Base-by-base conservation (phyloP, 805 yeast species). In the Kuraishia cidri region DNA sequence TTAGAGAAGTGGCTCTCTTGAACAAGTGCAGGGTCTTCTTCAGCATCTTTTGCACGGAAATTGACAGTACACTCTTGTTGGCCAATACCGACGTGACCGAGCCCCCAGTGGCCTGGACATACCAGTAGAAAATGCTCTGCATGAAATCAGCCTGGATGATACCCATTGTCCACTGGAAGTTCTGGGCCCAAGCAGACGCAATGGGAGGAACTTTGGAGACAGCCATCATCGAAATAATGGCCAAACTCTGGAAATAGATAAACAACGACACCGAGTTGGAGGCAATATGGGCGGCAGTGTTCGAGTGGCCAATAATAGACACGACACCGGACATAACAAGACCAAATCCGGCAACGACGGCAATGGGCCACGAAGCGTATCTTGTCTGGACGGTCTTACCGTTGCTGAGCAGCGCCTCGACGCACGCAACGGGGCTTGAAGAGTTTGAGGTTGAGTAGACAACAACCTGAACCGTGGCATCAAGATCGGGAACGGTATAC, bases 131-230 rank as follows among this genome's bases (percentile, higher is more conserved):
- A 40, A 86, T 82, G 27, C 65, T 55, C 55, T 88, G 96, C 74
- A 90, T 80, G 48, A 87, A 84, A 10, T 59, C 56, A 6, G 77
- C 74, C 34, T 71, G 69, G 46, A 92, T 83, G 42, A 90, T 79
- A 30, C 98, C 98, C 72, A 90, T 72, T 2, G 97, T 78, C 97
- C 97, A 90, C 57, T 75, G 78, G 65, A 92, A 92, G 62, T 90
- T 92, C 58, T 90, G 95, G 21, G 94, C 78, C 98, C 98, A 90
- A 3, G 97, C 88, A 3, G 95, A 86, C 4, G 97, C 97, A 44
- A 92, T 88, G 3, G 98, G 98, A 2, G 98, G 98, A 14, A 86
- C 83, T 39, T 74, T 65, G 14, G 85, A 72, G 20, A 90, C 97
- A 36, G 94, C 96, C 87, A 87, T 80, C 96, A 92, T 88, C 12